These are phyloP conservation scores for Macadamia integrifolia DNA, from an alignment of 164 flowering plant genomes.

Conservation along the genomic window DNA sequence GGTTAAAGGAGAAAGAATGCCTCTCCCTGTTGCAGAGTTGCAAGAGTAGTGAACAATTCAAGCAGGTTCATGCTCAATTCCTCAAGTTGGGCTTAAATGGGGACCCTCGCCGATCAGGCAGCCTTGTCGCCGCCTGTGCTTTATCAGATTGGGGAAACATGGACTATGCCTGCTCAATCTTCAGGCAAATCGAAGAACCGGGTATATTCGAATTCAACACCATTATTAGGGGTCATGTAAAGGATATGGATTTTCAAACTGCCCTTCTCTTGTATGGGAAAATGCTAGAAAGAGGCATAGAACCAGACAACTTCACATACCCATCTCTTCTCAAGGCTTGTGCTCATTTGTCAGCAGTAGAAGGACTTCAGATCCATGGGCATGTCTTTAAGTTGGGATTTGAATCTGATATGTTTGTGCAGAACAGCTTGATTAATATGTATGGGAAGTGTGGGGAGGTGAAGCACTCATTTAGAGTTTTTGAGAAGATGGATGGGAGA, in stretches of 20 bases:
- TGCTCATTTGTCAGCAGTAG: conserved; percentile 30
- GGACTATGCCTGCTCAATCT: conserved; percentile 76
- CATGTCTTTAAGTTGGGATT: conserved; percentile 59
- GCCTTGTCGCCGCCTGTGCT: conserved; percentile 56
- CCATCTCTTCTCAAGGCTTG: conserved; percentile 68
- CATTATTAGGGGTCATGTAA: conserved; percentile 67
- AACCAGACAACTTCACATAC: conserved; percentile 62
- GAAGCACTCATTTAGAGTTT: conserved; percentile 37
- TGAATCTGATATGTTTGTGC: conserved; percentile 55
- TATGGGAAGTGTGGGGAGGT: conserved; percentile 65
- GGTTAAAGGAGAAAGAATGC: conserved; percentile 45
- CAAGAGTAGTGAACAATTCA: conserved; percentile 62
- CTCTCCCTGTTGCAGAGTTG: conserved; percentile 46
- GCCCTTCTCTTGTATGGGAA: conserved; percentile 42
- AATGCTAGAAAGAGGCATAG: conserved; percentile 51
- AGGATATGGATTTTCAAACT: conserved; percentile 26
- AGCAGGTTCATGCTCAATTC: conserved; percentile 55
- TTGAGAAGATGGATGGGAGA: conserved; percentile 45
- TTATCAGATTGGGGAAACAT: conserved; percentile 76
- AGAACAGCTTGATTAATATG: conserved; percentile 76
- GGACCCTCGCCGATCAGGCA: conserved; percentile 35
- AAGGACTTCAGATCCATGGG: conserved; percentile 70
- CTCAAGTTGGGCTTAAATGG: conserved; percentile 51
- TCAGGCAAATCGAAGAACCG: conserved; percentile 51
- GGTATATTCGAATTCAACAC: conserved; percentile 55